Base-by-base conservation (phyloP, 1,284 basidiomycete genomes). In the Rhizoctonia solani region DNA sequence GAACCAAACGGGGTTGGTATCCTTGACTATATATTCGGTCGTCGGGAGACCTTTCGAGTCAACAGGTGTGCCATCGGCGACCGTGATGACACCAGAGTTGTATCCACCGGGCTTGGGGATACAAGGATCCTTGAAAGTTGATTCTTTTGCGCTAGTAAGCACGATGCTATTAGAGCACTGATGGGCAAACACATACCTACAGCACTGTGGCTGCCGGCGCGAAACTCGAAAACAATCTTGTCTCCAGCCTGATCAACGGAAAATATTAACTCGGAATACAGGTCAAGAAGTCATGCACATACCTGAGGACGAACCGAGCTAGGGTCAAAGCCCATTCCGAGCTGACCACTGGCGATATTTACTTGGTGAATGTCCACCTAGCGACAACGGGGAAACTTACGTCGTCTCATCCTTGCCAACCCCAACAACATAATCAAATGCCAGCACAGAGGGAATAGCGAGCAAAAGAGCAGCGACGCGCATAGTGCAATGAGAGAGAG, bases 341-440 rank as follows among this genome's bases (percentile, higher is more conserved):
- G 47, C 34, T 65, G 49, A 23, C 59, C 59, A 50, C 59, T 65
- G 41, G 30, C 27, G 14, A 6, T 30, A 41, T 11, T 16, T 53
- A 53, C 49, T 49, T 42, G 47, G 42, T 30, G 25, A 42, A 37
- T 34, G 47, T 25, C 23, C 23, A n/a, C 6, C 34, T n/a, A n/a
- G 25, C 37, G 5, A 42, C 49, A 53, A 23, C 6, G 8, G 37
- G 25, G 16, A n/a, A 53, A 44, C 59, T 53, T 29, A 65, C 59
- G 59, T 65, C 42, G 59, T 65, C 39, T 65, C 59, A 52, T 65
- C 59, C 25, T 65, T 65, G 21, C 59, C 59, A 42, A 65, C 59
- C 3, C 59, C 59, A 39, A 65, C 39, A 13, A 50, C 53, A 65
- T 65, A 65, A 27, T 65, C 49, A 53, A 65, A 65, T 9, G 59